These are phyloP conservation scores for Diaporthe amygdali DNA, from an alignment of 2,329 filamentous ascomycete genomes.

Conservation along the genomic window DNA sequence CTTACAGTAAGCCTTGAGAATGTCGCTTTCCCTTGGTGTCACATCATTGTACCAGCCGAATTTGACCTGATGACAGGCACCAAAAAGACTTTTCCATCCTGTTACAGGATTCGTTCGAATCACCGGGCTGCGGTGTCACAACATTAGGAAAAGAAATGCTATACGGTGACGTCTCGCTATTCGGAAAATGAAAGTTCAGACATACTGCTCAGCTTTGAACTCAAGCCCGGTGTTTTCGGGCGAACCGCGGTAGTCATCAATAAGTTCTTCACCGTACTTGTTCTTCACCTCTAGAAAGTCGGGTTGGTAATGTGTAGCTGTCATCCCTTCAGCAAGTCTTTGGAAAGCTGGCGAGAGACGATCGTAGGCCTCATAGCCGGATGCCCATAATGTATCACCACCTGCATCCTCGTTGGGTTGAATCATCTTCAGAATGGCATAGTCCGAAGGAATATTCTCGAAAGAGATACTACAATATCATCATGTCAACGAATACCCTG, in stretches of 20 bases:
- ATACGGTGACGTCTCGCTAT: too few species aligned
- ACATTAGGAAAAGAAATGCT: too few species aligned
- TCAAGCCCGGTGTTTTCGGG: slow-evolving; percentile 35
- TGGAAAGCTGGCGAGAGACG: slow-evolving; percentile 35
- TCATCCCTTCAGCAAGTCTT: slow-evolving; percentile 33
- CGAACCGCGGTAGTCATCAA: slow-evolving; percentile 33
- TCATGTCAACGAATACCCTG: neutral
- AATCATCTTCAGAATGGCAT: slow-evolving; percentile 49
- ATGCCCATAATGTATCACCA: slow-evolving; percentile 51
- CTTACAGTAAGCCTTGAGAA: slow-evolving; percentile 33
- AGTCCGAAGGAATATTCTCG: slow-evolving; percentile 51
- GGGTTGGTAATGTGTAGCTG: slow-evolving; percentile 37
- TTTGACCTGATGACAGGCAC: slow-evolving; percentile 35
- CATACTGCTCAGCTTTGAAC: slow-evolving; percentile 38
- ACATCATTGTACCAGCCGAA: slow-evolving; percentile 37
- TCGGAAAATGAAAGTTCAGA: too few species aligned
- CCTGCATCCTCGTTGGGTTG: slow-evolving; percentile 47
- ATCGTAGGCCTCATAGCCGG: slow-evolving; percentile 47
- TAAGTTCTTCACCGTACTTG: slow-evolving; percentile 42
- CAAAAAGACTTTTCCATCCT: slow-evolving; percentile 38
- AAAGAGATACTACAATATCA: slow-evolving; percentile 44
- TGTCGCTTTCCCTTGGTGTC: slow-evolving; percentile 39
- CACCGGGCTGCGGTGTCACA: slow-evolving; percentile 26
- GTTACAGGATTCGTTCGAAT: slow-evolving; percentile 38
- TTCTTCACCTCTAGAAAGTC: slow-evolving; percentile 38